Evolutionary conservation across 75 land plant species (phyloP), one percentile per base, ranked within the genome.

Genomic region (Cryptomeria japonica): DNA sequence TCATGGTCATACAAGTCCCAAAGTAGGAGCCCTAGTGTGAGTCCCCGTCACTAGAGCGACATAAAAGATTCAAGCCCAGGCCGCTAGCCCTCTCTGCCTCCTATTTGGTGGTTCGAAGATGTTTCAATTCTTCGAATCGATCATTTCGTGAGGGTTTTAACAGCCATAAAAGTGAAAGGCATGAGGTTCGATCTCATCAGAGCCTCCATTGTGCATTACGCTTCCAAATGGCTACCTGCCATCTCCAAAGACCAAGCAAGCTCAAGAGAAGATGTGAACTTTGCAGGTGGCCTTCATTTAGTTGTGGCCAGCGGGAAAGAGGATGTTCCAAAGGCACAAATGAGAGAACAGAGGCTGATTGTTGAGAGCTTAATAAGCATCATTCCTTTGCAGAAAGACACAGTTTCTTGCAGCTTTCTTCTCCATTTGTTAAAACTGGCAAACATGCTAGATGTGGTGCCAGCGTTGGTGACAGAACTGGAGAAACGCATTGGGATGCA

Each of bases 91-190:
- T 86, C 68, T 1, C 94, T 95, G 2, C 97, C 99, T 18, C 93
- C 93, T 18, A 95, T 93, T 75, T 97, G 99, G 99, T 97, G 99
- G 99, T 93, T 97, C 82, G 99, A 97, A 80, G 99, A 97, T 83
- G 94, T 93, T 41, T 95, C 95, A 15, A 87, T 95, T 31, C 90
- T 97, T 2, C 46, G 94, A 39, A 94, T 95, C 39, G 96, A 96
- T 83, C 94, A 96, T 76, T 97, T 95, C 85, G 95, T 94, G 2
- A 89, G 95, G 42, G 95, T 96, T 25, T 91, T 97, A 39, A 92
- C 92, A 2, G 98, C 99, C 13, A 95, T 95, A n/a, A 96, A 95
- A 86, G 99, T 94, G 44, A 97, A 97, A 87, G 99, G 99, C 0
- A 95, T 97, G 98, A 68, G 95, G 22, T 88, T 68, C 47, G 96